Evolutionary conservation across 495 filamentous ascomycete genomes (phyloP).

Genomic region (Acidiella bohemica): DNA sequence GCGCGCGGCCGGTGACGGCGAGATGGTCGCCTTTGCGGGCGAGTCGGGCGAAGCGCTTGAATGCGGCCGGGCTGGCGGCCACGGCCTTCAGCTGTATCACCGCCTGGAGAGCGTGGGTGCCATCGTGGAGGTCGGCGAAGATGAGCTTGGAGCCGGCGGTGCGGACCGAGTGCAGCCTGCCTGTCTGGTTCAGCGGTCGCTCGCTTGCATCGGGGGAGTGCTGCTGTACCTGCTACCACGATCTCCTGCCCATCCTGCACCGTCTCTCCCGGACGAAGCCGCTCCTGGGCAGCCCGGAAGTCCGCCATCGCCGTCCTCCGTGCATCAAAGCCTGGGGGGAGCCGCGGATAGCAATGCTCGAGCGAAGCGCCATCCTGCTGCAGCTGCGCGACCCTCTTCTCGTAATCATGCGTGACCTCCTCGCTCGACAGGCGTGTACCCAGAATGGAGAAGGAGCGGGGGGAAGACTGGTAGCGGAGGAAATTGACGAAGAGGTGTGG

Average conservation of each 20-base stretch:
- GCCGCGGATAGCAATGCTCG: conserved; percentile 13
- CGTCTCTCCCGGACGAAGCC: background rate
- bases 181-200: conserved; percentile 33
- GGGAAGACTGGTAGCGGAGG: background rate
- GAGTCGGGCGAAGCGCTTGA: conserved; percentile 45
- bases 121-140: conserved; percentile 71
- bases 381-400: conserved; percentile 12
- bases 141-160: conserved; percentile 56
- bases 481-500: conserved; percentile 10
- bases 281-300: background rate
- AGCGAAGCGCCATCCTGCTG: background rate
- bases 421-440: background rate
- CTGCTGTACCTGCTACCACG: conserved; percentile 2
- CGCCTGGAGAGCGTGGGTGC: conserved; percentile 48
- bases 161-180: conserved; percentile 50
- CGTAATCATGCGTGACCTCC: conserved; percentile 14
- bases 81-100: conserved; percentile 40
- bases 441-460: background rate
- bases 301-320: background rate
- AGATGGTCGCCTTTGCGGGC: conserved; percentile 65
- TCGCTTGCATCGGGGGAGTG: no score
- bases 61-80: conserved; percentile 33
- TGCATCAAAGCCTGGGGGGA: conserved; percentile 1
- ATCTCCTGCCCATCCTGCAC: background rate
- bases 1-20: conserved; percentile 52